Percentiles rank a stretch among this genome's conserved stretches.
Evolutionary conservation across 148 eudicot species (phyloP).

Genomic region (Salicornia ramosissima): DNA sequence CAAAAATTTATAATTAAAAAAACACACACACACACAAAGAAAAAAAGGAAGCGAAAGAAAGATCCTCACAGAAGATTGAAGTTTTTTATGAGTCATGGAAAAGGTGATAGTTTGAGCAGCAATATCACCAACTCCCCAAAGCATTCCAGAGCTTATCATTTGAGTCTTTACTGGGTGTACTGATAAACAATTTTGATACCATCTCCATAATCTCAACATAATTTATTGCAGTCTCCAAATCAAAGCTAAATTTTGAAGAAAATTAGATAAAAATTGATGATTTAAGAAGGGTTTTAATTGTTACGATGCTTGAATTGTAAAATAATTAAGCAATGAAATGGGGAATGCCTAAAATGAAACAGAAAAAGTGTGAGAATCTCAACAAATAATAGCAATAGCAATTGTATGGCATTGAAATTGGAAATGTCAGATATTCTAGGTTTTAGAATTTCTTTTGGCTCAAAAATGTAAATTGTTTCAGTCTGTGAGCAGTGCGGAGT

Average conservation of each 20-base stretch:
- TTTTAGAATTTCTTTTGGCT: not conserved
- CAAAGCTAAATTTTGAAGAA: not conserved
- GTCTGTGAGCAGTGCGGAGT: too few species aligned
- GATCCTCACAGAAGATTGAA: constrained; percentile 22
- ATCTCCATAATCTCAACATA: constrained; percentile 85
- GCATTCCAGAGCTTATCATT: constrained; percentile 78
- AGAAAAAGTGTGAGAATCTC: constrained; percentile 1
- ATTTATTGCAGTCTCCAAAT: not conserved
- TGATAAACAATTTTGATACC: constrained; percentile 81
- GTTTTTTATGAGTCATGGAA: constrained; percentile 33
- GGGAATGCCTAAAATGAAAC: not conserved
- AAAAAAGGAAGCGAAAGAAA: too few species aligned
- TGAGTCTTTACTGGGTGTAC: constrained; percentile 88
- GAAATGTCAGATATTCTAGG: not conserved
- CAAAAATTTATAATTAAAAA: not conserved
- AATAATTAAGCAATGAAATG: not conserved
- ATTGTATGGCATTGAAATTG: constrained; percentile 1
- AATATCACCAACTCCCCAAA: constrained; percentile 91
- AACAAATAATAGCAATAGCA: not conserved
- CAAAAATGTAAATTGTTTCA: not conserved
- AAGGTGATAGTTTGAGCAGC: constrained; percentile 82
- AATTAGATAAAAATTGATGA: not conserved
- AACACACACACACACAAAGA: too few species aligned
- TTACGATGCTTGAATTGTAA: not conserved
- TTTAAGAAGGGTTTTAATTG: constrained; percentile 8